These are phyloP conservation scores for Phaeosphaeriaceae sp. DNA, from an alignment of 2,329 filamentous ascomycete genomes.

Conservation along the genomic window DNA sequence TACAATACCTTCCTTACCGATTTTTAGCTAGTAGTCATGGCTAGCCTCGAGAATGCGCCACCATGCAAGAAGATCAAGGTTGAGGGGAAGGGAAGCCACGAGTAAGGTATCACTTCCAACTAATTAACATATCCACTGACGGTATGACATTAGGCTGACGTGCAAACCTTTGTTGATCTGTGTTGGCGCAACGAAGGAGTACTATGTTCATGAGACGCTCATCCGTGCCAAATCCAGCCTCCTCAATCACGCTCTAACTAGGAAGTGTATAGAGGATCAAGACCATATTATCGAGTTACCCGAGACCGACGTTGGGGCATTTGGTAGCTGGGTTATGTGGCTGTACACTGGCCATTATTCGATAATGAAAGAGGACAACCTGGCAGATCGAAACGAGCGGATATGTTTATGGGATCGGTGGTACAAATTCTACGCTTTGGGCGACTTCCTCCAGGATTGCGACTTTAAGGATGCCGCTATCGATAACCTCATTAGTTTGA, in stretches of 20 bases:
- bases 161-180: too few relatives aligned
- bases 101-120: too few relatives aligned
- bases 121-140: too few relatives aligned
- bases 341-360: slow-evolving; percentile 10
- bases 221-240: slow-evolving; percentile 3
- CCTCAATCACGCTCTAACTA: slow-evolving; percentile 5
- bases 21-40: too few relatives aligned
- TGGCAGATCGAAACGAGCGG: background rate
- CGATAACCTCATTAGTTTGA: background rate
- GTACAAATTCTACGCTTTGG: background rate
- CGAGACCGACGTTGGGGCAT: background rate
- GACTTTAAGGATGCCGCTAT: slow-evolving; percentile 7
- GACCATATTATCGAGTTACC: slow-evolving; percentile 1
- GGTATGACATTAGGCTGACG: too few relatives aligned
- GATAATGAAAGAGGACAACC: background rate
- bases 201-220: slow-evolving; percentile 6
- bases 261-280: slow-evolving; percentile 7
- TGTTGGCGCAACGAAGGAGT: too few relatives aligned
- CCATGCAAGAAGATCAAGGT: too few relatives aligned
- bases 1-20: too few relatives aligned
- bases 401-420: background rate
- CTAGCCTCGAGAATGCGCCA: too few relatives aligned
- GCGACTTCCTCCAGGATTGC: slow-evolving; percentile 1
- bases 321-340: slow-evolving; percentile 12
- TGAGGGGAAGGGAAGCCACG: too few relatives aligned